Percentiles rank a stretch among this genome's conserved stretches.
phyloP scores from a whole-genome alignment of 2,329 filamentous ascomycete genomes.

The Torrubiella hemipterigena region DNA sequence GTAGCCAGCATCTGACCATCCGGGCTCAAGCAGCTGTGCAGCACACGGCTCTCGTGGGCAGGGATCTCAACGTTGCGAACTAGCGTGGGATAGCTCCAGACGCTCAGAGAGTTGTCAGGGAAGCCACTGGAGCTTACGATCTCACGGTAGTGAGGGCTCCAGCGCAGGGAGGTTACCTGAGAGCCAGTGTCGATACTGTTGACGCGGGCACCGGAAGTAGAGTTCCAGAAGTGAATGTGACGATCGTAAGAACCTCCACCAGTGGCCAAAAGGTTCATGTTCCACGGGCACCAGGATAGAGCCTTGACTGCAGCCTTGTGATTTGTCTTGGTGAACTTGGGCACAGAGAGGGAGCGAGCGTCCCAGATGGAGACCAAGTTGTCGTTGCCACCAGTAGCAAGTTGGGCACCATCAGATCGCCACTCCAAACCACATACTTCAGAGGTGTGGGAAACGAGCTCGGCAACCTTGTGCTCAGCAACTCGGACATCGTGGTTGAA shows the following conservation, averaged over 20 bases:
- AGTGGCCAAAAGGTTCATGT: conserved; percentile 90
- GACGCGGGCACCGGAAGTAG: conserved; percentile 88
- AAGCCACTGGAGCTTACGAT: conserved; percentile 96
- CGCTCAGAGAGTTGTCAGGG: conserved; percentile 97
- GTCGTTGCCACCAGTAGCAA: conserved; percentile 96
- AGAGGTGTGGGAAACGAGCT: conserved; percentile 92
- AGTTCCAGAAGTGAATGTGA: conserved; percentile 99
- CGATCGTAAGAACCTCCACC: conserved; percentile 94
- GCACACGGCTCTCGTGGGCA: conserved; percentile 88
- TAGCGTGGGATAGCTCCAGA: conserved; percentile 96
- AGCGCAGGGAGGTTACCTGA: conserved; percentile 90
- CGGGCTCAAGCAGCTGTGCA: conserved; percentile 93
- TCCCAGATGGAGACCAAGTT: conserved; percentile 99
- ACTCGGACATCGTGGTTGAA: conserved; percentile 98
- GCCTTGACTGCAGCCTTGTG: conserved; percentile 98
- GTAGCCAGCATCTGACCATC: conserved; percentile 98
- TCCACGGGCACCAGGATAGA: conserved; percentile 97
- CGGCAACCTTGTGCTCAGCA: conserved; percentile 93
- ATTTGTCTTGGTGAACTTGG: conserved; percentile 99
- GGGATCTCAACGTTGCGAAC: conserved; percentile 98
- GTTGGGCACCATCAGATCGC: conserved; percentile 90
- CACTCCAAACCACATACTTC: conserved; percentile 98
- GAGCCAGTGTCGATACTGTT: conserved; percentile 99
- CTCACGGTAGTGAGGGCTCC: conserved; percentile 96
- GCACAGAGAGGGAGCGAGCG: conserved; percentile 79